Conservation (phyloP, 352 stramenopile species). For the Globisporangium sylvaticum region DNA sequence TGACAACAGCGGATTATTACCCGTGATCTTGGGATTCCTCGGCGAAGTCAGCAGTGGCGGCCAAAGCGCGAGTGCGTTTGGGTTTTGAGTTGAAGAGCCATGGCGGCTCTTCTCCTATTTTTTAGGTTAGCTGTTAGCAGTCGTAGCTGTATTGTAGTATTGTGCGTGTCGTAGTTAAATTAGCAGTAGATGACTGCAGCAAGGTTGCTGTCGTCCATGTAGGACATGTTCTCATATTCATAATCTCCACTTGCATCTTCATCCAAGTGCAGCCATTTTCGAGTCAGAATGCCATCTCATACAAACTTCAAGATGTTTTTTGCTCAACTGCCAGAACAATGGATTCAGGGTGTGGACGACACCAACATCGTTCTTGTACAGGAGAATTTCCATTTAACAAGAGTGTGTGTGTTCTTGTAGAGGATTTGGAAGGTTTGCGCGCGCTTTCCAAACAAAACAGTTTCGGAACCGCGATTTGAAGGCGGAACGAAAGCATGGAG, state of each 20-base stretch:
- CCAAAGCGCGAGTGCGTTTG: conserved; percentile 64
- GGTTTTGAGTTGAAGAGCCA: conserved; percentile 47
- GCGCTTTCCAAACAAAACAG: conserved; percentile 7
- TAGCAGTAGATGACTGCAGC: conserved; percentile 23
- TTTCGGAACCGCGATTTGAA: conserved; percentile 19
- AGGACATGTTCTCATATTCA: conserved; percentile 8
- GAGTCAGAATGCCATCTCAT: background rate
- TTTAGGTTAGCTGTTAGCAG: conserved; percentile 11
- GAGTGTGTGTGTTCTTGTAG: conserved; percentile 10
- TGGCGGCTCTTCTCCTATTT: background rate
- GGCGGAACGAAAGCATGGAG: background rate
- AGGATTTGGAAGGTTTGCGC: background rate
- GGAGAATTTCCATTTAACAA: conserved; percentile 7
- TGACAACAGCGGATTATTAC: conserved; percentile 68
- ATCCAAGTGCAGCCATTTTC: background rate
- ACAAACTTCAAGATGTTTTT: background rate
- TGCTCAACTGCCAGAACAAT: background rate
- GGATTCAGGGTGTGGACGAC: conserved; percentile 1
- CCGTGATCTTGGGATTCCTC: conserved; percentile 72
- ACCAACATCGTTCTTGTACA: conserved; percentile 17
- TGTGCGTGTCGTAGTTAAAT: conserved; percentile 18
- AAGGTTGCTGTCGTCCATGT: conserved; percentile 12
- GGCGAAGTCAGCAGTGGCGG: conserved; percentile 58
- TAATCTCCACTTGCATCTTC: conserved; percentile 4
- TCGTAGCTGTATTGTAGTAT: conserved; percentile 12